Base-by-base conservation (phyloP, 495 filamentous ascomycete species). In the Neurospora tetraspora region DNA sequence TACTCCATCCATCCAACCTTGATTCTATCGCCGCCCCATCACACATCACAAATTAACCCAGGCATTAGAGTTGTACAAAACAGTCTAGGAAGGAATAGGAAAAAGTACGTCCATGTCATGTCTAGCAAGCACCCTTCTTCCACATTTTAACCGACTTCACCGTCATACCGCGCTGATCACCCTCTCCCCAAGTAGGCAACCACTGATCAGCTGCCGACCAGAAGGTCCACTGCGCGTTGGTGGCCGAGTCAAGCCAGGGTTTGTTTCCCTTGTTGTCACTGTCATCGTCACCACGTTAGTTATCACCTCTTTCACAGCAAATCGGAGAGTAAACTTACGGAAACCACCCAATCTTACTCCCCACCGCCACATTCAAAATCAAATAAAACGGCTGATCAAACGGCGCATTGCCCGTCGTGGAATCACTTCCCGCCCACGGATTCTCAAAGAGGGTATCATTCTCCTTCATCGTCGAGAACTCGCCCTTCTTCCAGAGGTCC, bases 351-450 rank as follows among this genome's bases (percentile, higher is more conserved):
- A 89, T 90, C 3, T 86, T 90, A 42, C 83, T 83, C 8, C 90
- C 90, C 47, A 92, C 89, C 34, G 85, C 90, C 20, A 92, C 85
- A 73, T 91, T 91, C 69, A 92, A 78, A 69, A 92, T 88, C 42
- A 92, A 83, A 73, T 90, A 91, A 79, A 92, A 92, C 14, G 85
- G 79, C 71, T 91, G 84, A 75, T 92, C 90, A 76, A 92, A 92
- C 1, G 90, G 90, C 4, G 89, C 88, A 70, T 85, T 84, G 9
- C 80, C 74, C 10, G 70, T 75, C 23, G 68, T 71, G 12, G 43
- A 68, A 6, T 59, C 69, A 5, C 72, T 65, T 6, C 68, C 69
- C 45, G 70, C 45, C 71, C 79, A 78, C 39, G 68, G 79, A 83
- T 89, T 73, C 80, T 81, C 38, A 80, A 84, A 87, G 87, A 90